Evolutionary conservation across 768 basidiomycete genomes (phyloP), one percentile per base, ranked within the genome.

Genomic region (Leccinum disarticulatum): DNA sequence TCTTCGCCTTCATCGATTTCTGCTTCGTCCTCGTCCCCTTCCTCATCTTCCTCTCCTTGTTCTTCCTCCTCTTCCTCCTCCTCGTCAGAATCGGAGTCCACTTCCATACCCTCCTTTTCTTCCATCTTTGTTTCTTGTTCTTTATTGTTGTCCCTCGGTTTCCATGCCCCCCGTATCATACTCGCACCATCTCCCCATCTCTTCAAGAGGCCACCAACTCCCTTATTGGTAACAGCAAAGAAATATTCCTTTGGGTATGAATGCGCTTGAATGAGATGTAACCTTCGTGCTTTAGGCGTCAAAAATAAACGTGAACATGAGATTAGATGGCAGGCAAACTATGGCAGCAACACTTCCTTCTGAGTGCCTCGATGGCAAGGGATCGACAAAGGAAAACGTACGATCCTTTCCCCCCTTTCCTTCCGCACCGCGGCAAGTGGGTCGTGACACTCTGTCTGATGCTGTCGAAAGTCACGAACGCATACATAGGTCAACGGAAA

Each of bases 201-300:
- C 70, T 84, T 83, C 57, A 93, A 72, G 17, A 94, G 75, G 4
- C 88, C 90, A 13, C 91, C 92, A 13, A 94, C 85, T 22, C 94
- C 94, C 70, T 91, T 93, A 74, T 95, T 95, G 15, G 91, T 94
- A 19, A 96, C 88, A 19, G 90, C 84, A 70, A 95, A 96, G 74
- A 93, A 95, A 73, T 88, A 96, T 68, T 94, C 85, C 69, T 91
- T 91, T 5, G 93, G 93, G 69, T 88, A 96, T 54, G 81, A 84
- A 66, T 96, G 94, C 14, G 79, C 83, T 65, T 87, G 81, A 50
- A 95, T 91, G 55, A 96, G 81, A 76, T 95, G 94, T 48, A 90
- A 77, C 25, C 94, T 78, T 17, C 94, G 81, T 15, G 83, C 75
- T 73, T 90, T 93, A 1, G 93, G 94, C 1, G 83, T 87, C 8